A percentile compares a stretch with the other conserved stretches of the same genome.
Evolutionary conservation across 2,329 filamentous ascomycete genomes (phyloP).

Genomic region (Chaetomium strumarium): DNA sequence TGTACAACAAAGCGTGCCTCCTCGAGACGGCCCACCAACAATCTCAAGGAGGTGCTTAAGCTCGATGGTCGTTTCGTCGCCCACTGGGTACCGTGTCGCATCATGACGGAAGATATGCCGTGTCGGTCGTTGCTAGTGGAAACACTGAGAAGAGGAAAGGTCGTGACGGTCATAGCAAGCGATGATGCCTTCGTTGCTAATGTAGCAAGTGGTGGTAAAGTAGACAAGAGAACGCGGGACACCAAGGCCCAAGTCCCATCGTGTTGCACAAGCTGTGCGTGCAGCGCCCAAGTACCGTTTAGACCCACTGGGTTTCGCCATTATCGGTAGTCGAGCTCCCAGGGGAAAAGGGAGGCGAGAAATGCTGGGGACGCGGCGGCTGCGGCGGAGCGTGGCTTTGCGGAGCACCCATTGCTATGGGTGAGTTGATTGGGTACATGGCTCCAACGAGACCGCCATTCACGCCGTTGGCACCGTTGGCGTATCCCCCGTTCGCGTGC

Average conservation of each 20-base stretch:
- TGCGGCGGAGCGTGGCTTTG: constrained; percentile 25
- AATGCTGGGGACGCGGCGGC: constrained; percentile 22
- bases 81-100: constrained; percentile 16
- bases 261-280: constrained; percentile 10
- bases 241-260: constrained; percentile 5
- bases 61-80: constrained; percentile 21
- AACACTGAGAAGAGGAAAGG: constrained; percentile 22
- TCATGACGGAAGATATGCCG: constrained; percentile 22
- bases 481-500: constrained; percentile 29
- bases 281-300: constrained; percentile 3
- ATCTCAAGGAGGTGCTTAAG: constrained; percentile 16
- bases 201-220: constrained; percentile 22
- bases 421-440: constrained; percentile 19
- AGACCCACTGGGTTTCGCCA: constrained; percentile 28
- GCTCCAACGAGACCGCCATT: constrained; percentile 13
- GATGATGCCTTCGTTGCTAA: constrained; percentile 25
- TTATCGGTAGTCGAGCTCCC: constrained; percentile 21
- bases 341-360: constrained; percentile 15
- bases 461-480: constrained; percentile 27
- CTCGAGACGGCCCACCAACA: constrained; percentile 13
- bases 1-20: constrained; percentile 27
- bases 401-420: constrained; percentile 20
- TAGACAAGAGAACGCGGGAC: constrained; percentile 12
- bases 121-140: constrained; percentile 24
- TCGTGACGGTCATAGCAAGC: constrained; percentile 26